A percentile compares a stretch with the other conserved stretches of the same genome.
Evolutionary conservation across 805 yeast species (phyloP).

Genomic region (Zygoascus bituminiphila): DNA sequence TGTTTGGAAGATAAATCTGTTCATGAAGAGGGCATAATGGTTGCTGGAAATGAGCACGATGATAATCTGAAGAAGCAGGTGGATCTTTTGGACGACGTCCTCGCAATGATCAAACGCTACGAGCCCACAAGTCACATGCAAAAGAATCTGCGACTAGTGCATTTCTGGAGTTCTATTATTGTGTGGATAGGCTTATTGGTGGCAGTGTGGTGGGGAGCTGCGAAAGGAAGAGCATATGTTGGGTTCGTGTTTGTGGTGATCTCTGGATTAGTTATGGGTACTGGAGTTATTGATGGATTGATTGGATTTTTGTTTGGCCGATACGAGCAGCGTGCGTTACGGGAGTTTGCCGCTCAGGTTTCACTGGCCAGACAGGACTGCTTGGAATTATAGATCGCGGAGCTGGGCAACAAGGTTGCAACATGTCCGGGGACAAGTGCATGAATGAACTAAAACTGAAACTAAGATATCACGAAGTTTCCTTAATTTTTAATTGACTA

Average conservation of each 20-base stretch:
- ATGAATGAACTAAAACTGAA: background rate
- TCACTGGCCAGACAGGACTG: slow-evolving; percentile 21
- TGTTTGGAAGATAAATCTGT: background rate
- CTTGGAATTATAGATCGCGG: background rate
- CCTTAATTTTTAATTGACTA: background rate
- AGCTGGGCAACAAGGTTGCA: too few relatives aligned
- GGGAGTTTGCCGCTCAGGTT: slow-evolving; percentile 69
- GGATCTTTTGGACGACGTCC: slow-evolving; percentile 41
- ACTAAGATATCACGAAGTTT: too few relatives aligned
- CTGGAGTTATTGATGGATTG: slow-evolving; percentile 69
- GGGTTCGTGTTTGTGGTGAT: slow-evolving; percentile 57
- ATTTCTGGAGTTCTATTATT: slow-evolving; percentile 50
- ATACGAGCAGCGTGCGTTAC: slow-evolving; percentile 67
- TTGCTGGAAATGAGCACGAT: slow-evolving; percentile 1
- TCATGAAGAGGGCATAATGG: background rate
- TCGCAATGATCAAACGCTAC: slow-evolving; percentile 40
- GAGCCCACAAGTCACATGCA: slow-evolving; percentile 50
- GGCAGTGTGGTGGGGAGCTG: slow-evolving; percentile 51
- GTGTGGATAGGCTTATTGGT: slow-evolving; percentile 47
- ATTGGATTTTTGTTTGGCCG: slow-evolving; percentile 75
- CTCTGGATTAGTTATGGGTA: slow-evolving; percentile 46
- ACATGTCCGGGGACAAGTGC: too few relatives aligned
- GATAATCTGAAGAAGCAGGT: slow-evolving; percentile 6
- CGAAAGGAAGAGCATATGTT: slow-evolving; percentile 46
- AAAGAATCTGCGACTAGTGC: slow-evolving; percentile 52